These are phyloP conservation scores for Sporisorium graminicola DNA, from an alignment of 1,284 basidiomycete species.

Conservation along the genomic window DNA sequence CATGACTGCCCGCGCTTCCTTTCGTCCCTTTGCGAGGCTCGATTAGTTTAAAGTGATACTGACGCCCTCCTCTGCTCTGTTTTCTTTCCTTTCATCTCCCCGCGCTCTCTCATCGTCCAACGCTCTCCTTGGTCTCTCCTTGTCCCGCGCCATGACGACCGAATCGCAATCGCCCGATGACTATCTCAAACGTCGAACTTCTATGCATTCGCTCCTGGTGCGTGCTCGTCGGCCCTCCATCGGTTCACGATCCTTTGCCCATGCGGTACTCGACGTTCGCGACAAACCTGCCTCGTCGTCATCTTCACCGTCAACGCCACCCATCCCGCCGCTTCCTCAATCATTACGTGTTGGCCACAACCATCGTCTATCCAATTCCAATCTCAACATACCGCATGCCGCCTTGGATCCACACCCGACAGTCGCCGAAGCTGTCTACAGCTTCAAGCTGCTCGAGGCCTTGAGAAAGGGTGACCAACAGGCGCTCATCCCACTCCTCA, in stretches of 20 bases:
- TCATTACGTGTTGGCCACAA: not conserved
- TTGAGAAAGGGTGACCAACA: conserved; percentile 71
- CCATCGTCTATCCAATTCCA: not conserved
- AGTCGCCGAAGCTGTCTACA: conserved; percentile 68
- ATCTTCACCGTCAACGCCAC: conserved; percentile 11
- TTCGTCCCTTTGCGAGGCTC: not conserved
- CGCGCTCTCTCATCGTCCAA: not conserved
- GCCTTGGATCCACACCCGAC: not conserved
- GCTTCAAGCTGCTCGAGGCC: conserved; percentile 83
- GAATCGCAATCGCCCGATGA: not conserved
- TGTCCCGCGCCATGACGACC: conserved; percentile 3
- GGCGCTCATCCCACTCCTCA: conserved; percentile 66
- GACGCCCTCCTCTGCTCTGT: not conserved
- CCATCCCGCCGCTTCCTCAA: conserved; percentile 18
- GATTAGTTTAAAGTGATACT: not conserved
- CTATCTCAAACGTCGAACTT: conserved; percentile 13
- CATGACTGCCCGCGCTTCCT: not conserved
- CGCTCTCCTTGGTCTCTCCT: not conserved
- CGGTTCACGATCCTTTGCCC: conserved; percentile 16
- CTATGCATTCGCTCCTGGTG: conserved; percentile 18
- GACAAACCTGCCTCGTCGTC: not conserved
- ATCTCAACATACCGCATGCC: not conserved
- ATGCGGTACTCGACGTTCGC: conserved; percentile 9
- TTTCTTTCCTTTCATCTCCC: not conserved
- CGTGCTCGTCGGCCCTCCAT: conserved; percentile 30